Evolutionary conservation across 2,329 filamentous ascomycete species (phyloP), one percentile per base, ranked within the genome.

Genomic region (Claviceps monticola): DNA sequence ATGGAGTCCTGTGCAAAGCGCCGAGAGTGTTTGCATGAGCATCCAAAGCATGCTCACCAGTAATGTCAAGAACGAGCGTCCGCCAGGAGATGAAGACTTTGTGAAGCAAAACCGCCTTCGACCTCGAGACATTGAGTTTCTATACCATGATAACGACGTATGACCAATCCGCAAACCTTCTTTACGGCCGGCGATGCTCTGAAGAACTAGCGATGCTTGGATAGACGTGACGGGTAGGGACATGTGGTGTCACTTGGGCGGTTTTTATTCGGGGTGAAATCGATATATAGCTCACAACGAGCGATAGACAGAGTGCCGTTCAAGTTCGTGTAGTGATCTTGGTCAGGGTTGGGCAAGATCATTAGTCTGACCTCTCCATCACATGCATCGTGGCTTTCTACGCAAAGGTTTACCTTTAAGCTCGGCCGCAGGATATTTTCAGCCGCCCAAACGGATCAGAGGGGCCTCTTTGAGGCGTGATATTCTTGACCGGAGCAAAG

Each of bases 11-110:
- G 91, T 98, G 0, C 93, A 98, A 65, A 96, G 91, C 54, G 93
- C 96, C 8, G 91, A 97, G 72, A 95, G 86, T 62, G 83, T 98
- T 26, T 96, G 89, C 72, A 93, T 98, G 80, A 95, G 88, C 67
- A 79, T 98, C 51, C 93, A 98, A 70, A 95, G 88, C 71, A 98
- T 98, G 93, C 70, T 98, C 63, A 96, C 93, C 1, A 89, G 91
- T 55, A 98, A 98, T 66, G 84, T 80, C 11, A 91, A 90, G 70
- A 84, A 91, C 61, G 90, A 97, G 69, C 77, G 93, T 37, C 93
- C 93, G 0, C 84, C 86, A 0, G 93, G 91, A 4, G 89, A 98
- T 62, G 86, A 85, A 52, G 85, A 93, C 11, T 97, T 98, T 62
- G 89, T 95, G 26, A 75, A 80, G 51, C 80, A 79, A 55, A 95